phyloP scores from a whole-genome alignment of 805 yeast genomes.

The Ogataea philodendri region DNA sequence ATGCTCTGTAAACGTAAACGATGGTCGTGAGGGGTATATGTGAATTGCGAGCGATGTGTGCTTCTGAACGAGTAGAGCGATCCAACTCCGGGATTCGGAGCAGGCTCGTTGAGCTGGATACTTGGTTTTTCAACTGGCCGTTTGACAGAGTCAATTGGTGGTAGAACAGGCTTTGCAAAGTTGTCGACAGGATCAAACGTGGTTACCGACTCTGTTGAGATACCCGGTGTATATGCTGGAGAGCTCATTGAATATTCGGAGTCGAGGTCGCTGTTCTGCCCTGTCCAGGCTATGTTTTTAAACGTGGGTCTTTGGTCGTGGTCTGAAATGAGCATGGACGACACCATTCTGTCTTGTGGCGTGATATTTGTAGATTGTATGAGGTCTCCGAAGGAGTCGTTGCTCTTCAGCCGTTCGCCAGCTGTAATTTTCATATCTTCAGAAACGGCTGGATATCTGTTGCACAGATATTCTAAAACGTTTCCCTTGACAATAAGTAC shows the following conservation, averaged over 20 bases:
- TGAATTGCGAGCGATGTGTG: constrained; percentile 36
- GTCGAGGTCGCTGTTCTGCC: no score
- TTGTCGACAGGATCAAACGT: no score
- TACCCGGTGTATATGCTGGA: no score
- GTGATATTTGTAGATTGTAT: constrained; percentile 23
- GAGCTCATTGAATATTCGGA: no score
- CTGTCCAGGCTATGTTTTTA: constrained; percentile 23
- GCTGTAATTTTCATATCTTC: constrained; percentile 64
- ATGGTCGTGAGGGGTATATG: constrained; percentile 54
- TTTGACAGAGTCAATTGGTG: no score
- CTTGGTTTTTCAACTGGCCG: constrained; percentile 7
- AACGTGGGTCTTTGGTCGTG: constrained; percentile 18
- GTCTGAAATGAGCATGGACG: constrained; percentile 18
- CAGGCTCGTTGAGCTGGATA: constrained; percentile 23
- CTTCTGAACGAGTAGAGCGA: constrained; percentile 28
- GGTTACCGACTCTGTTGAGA: no score
- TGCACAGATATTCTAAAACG: constrained; percentile 51
- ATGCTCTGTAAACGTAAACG: constrained; percentile 48
- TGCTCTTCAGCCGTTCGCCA: constrained; percentile 41
- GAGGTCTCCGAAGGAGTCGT: constrained; percentile 30
- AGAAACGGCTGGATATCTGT: constrained; percentile 54
- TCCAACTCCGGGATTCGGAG: constrained; percentile 28
- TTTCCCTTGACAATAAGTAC: constrained; percentile 59
- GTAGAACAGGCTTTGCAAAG: no score
- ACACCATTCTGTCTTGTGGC: constrained; percentile 22